Base-by-base conservation (phyloP, 768 basidiomycete genomes). In the Calvatia gigantea region DNA sequence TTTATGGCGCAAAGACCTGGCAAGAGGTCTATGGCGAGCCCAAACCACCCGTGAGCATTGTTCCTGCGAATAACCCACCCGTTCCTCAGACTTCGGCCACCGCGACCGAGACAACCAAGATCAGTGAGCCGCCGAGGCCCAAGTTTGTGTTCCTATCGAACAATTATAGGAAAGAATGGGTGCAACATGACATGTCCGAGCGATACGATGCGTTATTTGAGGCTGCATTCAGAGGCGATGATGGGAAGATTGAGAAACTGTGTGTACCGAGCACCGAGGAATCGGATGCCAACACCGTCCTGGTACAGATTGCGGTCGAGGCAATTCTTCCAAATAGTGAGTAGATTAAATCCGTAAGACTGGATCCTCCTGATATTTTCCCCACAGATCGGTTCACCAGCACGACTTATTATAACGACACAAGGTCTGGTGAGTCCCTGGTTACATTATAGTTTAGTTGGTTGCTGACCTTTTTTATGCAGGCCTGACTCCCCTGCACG, bases 161-260 rank as follows among this genome's bases (percentile, higher is more conserved):
- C 21, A 27, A 27, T 7, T 70, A 62, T 62, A 54, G 68, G 64
- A 58, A 67, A 54, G 53, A 64, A 41, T 56, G 60, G 41, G 69
- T 78, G 6, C 69, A 73, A 0, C 49, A 64, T n/a, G 69, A 72
- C 58, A 59, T 74, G 41, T 65, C 65, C 17, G 54, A 65, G 15
- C 56, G 63, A 2, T 86, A 85, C 60, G 76, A 83, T 45, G 77
- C 81, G 56, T 71, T 86, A 0, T 85, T 71, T 58, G 80, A 83
- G 59, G 84, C 84, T 2, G 81, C 78, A 60, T 80, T 72, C 63
- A 60, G 63, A 2, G 83, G 84, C 1, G 74, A 83, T 62, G 77
- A 80, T 50, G 76, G 68, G 21, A 75, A 70, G 54, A 72, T 87
- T 23, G 70, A 79, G 60, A 65, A 73, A 19, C 67, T 86, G 5